These are phyloP conservation scores for Malassezia furfur DNA, from an alignment of 1,284 basidiomycete genomes.

Conservation along the genomic window DNA sequence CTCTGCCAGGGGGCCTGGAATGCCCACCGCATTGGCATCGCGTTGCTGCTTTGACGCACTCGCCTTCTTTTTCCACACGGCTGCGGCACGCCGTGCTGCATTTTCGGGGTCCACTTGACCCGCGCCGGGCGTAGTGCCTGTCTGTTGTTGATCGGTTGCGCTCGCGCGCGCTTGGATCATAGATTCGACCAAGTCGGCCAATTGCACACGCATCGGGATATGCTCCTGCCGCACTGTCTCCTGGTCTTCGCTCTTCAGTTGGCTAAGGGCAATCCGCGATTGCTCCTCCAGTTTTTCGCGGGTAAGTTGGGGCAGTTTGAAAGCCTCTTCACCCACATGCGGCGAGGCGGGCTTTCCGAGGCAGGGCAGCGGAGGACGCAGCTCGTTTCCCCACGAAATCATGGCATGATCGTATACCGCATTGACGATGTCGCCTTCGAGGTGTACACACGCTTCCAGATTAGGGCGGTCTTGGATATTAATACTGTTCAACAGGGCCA, in stretches of 20 bases:
- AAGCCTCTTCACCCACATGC: slow-evolving; percentile 23
- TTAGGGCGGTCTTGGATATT: slow-evolving; percentile 59
- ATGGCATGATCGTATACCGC: slow-evolving; percentile 66
- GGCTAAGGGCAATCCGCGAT: slow-evolving; percentile 23
- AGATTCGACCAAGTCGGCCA: slow-evolving; percentile 36
- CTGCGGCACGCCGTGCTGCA: slow-evolving; percentile 34
- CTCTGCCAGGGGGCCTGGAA: not conserved
- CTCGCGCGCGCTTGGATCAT: slow-evolving; percentile 19
- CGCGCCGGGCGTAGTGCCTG: not conserved
- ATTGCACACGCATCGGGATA: slow-evolving; percentile 22
- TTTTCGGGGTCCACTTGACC: slow-evolving; percentile 20
- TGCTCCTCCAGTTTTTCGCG: slow-evolving; percentile 24
- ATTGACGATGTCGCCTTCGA: slow-evolving; percentile 62
- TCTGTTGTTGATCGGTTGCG: slow-evolving; percentile 3
- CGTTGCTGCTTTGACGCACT: not conserved
- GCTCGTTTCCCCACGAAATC: slow-evolving; percentile 58
- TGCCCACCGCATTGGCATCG: not conserved
- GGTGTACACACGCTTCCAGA: slow-evolving; percentile 44
- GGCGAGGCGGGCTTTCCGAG: slow-evolving; percentile 47
- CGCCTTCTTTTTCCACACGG: slow-evolving; percentile 23
- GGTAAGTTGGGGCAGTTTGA: slow-evolving; percentile 8
- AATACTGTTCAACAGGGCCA: slow-evolving; percentile 64
- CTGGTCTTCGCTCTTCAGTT: slow-evolving; percentile 33
- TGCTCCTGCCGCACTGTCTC: slow-evolving; percentile 32
- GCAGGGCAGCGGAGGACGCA: slow-evolving; percentile 58